Percentiles rank a stretch among this genome's conserved stretches.
phyloP scores from a whole-genome alignment of 805 yeast species.

The Cyberlindnera euphorbiiphila region DNA sequence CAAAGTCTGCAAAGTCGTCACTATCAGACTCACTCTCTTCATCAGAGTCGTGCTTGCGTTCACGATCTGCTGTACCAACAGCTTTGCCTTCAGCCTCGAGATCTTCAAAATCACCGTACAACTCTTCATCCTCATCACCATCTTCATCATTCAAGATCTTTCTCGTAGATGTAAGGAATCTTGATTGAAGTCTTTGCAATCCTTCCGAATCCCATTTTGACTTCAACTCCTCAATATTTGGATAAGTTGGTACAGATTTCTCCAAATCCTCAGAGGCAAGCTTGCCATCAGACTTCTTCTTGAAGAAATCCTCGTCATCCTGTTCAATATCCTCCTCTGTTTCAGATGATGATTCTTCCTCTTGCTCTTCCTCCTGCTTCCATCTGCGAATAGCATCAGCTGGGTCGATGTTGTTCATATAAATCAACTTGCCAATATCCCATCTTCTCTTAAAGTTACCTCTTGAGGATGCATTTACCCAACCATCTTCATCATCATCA shows the following conservation, averaged over 20 bases:
- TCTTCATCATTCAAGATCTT: conserved; percentile 32
- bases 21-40: too few species aligned
- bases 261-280: conserved; percentile 35
- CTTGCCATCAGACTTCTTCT: conserved; percentile 41
- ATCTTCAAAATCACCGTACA: conserved; percentile 57
- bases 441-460: conserved; percentile 54
- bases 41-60: conserved; percentile 22
- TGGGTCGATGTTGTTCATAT: conserved; percentile 75
- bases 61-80: conserved; percentile 12
- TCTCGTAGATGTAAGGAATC: conserved; percentile 55
- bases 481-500: conserved; percentile 37
- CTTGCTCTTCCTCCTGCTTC: conserved; percentile 50
- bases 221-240: conserved; percentile 40
- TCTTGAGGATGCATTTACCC: conserved; percentile 52
- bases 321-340: conserved; percentile 37
- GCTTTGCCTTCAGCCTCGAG: conserved; percentile 35
- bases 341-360: conserved; percentile 40
- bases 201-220: conserved; percentile 45
- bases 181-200: conserved; percentile 37
- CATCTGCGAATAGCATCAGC: conserved; percentile 68
- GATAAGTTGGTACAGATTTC: conserved; percentile 34
- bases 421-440: conserved; percentile 79
- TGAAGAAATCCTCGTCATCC: conserved; percentile 52
- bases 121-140: conserved; percentile 42
- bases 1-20: conserved; percentile 53